Evolutionary conservation across 2,329 filamentous ascomycete species (phyloP).

Genomic region (Fusarium guadeloupense): DNA sequence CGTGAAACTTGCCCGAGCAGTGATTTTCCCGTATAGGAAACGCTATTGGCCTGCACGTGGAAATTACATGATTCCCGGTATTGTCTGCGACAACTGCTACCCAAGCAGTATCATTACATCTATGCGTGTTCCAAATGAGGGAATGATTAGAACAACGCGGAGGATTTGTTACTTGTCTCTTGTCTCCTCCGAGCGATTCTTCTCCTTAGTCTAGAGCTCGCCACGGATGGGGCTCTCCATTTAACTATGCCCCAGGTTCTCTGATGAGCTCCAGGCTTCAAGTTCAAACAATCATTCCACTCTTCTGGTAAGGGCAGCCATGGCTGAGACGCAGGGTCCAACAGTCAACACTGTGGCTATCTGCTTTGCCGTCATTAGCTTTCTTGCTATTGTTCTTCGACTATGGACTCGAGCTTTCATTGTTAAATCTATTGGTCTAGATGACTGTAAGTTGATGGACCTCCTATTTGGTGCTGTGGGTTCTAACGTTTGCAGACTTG

Average conservation of each 20-base stretch:
- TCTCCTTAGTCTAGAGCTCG: slow-evolving; percentile 3
- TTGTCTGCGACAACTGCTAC: neutral
- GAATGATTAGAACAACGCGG: slow-evolving; percentile 2
- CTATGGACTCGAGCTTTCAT: slow-evolving; percentile 28
- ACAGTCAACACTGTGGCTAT: slow-evolving; percentile 23
- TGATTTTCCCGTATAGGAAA: too few relatives aligned
- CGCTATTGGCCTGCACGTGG: neutral
- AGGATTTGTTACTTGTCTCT: neutral
- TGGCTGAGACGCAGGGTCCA: slow-evolving; percentile 19
- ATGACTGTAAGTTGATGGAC: slow-evolving; percentile 20
- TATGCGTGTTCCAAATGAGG: neutral
- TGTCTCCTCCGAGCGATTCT: neutral
- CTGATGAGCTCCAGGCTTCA: neutral
- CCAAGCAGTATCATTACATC: neutral
- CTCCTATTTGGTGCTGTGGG: too few relatives aligned
- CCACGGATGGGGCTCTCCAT: slow-evolving; percentile 1
- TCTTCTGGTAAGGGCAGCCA: neutral
- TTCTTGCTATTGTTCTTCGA: slow-evolving; percentile 23
- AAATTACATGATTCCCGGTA: neutral
- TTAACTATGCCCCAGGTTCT: neutral
- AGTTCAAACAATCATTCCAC: neutral
- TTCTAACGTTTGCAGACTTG: slow-evolving; percentile 15
- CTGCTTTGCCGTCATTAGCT: slow-evolving; percentile 23
- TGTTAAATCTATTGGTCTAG: slow-evolving; percentile 20
- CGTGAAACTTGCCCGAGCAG: too few relatives aligned